Evolutionary conservation across 306 rosid genomes (phyloP), one percentile per base, ranked within the genome.

Genomic region (Oemleria cerasiformis): DNA sequence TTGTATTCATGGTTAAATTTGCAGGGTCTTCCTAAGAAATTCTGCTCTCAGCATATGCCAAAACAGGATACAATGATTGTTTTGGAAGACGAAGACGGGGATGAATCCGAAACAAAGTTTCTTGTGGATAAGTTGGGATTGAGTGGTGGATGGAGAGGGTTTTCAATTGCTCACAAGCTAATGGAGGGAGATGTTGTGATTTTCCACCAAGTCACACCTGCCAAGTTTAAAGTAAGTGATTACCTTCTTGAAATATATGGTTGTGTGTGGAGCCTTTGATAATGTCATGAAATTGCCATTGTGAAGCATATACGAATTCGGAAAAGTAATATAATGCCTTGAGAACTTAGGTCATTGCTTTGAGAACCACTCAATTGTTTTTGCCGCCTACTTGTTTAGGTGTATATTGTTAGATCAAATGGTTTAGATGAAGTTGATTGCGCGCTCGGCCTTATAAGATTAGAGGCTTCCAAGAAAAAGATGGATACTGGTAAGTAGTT

Each of bases 91-190:
- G 87, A 80, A 64, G 50, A 34, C 42, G 81, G 87, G 38, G 8
- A 78, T 10, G 77, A 25, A 20, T 77, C 55, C 14, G 14, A 53
- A 63, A 60, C 80, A 3, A 80, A 84, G 72, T 87, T 74, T 68
- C 84, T 84, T 70, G 47, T 15, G 42, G 48, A 7, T 13, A 84
- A 87, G 78, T 15, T 6, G 38, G 87, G 86, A 25, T 61, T 87
- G 62, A 84, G 89, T 72, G 85, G 57, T 59, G 89, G 89, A 67
- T 84, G 92, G 92, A 84, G 76, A 78, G 44, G 60, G 3, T 84
- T 87, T 74, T 78, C 86, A 11, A 12, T 68, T 5, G 78, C 71
- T 72, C 89, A 82, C 77, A 74, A 78, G 4, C 48, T 87, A 38
- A 25, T 53, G 23, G 71, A 64, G 58, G 80, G 77, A 62, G 92